Conservation (phyloP, 495 filamentous ascomycete genomes). For the Xylaria acuta region DNA sequence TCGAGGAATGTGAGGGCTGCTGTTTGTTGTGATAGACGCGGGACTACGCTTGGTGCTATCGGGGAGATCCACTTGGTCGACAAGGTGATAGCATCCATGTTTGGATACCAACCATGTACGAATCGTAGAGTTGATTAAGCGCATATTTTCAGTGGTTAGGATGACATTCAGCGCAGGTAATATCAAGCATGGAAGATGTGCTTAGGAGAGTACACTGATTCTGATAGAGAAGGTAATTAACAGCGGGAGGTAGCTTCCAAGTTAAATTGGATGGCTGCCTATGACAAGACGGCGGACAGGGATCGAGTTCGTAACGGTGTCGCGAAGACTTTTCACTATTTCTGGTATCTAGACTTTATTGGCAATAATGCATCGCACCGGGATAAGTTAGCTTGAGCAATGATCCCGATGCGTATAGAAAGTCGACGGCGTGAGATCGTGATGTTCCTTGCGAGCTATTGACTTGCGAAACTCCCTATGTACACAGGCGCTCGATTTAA, state of each 20-base stretch:
- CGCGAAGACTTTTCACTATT: background rate
- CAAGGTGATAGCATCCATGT: background rate
- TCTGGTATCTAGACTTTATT: background rate
- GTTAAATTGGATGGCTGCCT: background rate
- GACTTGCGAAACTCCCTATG: background rate
- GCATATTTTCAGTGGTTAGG: background rate
- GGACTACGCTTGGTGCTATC: background rate
- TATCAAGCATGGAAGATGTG: background rate
- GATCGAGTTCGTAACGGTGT: background rate
- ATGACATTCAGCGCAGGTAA: background rate
- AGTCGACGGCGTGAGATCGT: background rate
- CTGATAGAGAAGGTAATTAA: background rate
- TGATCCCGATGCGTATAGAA: background rate
- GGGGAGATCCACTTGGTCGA: background rate
- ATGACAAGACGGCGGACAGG: background rate
- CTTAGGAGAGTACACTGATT: background rate
- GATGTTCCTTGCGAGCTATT: background rate
- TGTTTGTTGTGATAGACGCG: background rate
- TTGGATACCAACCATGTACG: background rate
- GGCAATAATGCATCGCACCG: background rate
- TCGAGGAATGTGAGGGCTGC: background rate
- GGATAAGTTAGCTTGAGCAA: background rate
- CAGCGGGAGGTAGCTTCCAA: background rate
- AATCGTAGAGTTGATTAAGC: background rate
- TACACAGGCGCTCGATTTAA: background rate